phyloP scores from a whole-genome alignment of 495 filamentous ascomycete genomes.

The Neurospora sp. region DNA sequence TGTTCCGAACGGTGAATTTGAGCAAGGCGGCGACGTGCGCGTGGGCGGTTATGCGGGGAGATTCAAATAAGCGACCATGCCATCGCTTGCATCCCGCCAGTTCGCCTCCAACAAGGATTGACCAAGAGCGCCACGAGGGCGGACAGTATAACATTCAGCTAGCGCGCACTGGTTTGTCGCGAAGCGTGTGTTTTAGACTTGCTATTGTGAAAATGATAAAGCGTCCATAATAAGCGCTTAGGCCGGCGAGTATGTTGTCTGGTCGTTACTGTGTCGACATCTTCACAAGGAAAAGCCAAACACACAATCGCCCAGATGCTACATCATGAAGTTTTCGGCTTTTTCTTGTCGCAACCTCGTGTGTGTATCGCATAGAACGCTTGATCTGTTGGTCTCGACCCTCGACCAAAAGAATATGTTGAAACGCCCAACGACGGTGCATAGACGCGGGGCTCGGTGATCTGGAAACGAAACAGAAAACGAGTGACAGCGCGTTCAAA shows the following conservation, averaged over 20 bases:
- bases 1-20: neutral
- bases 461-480: neutral
- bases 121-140: neutral
- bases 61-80: neutral
- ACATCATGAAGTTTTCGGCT: too few species aligned
- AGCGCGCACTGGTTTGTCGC: neutral
- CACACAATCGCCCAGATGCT: too few species aligned
- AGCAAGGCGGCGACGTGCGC: neutral
- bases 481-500: neutral
- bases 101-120: neutral
- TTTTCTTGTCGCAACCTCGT: too few species aligned
- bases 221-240: neutral
- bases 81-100: neutral
- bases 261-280: neutral
- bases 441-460: neutral
- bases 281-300: neutral
- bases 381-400: neutral
- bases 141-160: neutral
- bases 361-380: neutral
- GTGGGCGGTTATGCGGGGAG: neutral
- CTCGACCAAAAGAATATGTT: neutral
- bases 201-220: neutral
- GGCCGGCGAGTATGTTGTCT: too few species aligned
- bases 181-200: neutral
- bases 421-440: neutral